phyloP scores from a whole-genome alignment of 2,329 filamentous ascomycete species.

The Verticillium isaacii region DNA sequence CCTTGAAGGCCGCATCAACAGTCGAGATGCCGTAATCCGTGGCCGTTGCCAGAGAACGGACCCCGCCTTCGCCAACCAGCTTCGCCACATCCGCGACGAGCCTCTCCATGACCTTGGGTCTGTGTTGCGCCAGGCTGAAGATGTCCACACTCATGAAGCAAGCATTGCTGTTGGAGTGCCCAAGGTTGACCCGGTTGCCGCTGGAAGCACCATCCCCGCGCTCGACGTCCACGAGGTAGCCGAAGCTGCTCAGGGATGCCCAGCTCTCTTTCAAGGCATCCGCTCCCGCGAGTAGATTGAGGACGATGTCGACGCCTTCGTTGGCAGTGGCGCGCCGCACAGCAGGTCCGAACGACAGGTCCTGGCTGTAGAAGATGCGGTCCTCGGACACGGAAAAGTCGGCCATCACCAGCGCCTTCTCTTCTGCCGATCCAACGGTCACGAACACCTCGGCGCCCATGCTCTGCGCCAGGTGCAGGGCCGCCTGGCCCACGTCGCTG shows the following conservation, averaged over 20 bases:
- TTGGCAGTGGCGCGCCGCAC: constrained; percentile 20
- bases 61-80: constrained; percentile 2
- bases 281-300: constrained; percentile 37
- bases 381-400: constrained; percentile 16
- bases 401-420: constrained; percentile 27
- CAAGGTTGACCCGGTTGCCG: constrained; percentile 41
- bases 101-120: not conserved
- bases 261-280: constrained; percentile 33
- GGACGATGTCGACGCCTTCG: constrained; percentile 29
- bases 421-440: constrained; percentile 26
- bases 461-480: constrained; percentile 21
- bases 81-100: not conserved
- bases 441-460: constrained; percentile 27
- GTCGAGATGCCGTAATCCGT: constrained; percentile 14
- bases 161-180: constrained; percentile 41
- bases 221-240: constrained; percentile 39
- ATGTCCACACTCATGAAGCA: constrained; percentile 15
- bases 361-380: constrained; percentile 28
- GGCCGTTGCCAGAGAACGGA: constrained; percentile 27
- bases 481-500: constrained; percentile 27
- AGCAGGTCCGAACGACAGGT: constrained; percentile 22
- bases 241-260: constrained; percentile 32
- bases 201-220: constrained; percentile 16
- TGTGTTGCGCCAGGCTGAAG: constrained; percentile 5
- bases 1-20: constrained; percentile 30